A percentile compares a stretch with the other conserved stretches of the same genome.
Evolutionary conservation across 2,329 filamentous ascomycete species (phyloP).

Genomic region (Ophiocordyceps robertsii): DNA sequence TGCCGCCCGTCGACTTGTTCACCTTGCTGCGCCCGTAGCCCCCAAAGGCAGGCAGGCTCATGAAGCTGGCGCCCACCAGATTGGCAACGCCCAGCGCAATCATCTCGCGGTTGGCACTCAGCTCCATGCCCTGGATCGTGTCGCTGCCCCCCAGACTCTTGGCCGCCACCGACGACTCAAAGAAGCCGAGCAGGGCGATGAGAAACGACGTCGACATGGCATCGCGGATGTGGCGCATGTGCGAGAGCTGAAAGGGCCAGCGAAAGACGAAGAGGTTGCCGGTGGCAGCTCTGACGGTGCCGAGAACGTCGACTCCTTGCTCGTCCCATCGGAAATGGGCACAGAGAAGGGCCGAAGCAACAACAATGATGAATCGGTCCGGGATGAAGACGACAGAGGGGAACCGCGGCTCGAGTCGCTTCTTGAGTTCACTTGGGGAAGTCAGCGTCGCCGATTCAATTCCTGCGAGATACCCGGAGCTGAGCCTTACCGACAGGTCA

Average conservation of each 20-base stretch:
- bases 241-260: slow-evolving; percentile 67
- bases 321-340: slow-evolving; percentile 67
- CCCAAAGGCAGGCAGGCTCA: slow-evolving; percentile 85
- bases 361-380: slow-evolving; percentile 81
- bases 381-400: slow-evolving; percentile 78
- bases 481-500: slow-evolving; percentile 61
- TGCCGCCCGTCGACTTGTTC: slow-evolving; percentile 81
- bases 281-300: slow-evolving; percentile 60
- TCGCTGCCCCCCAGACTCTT: slow-evolving; percentile 68
- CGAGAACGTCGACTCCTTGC: slow-evolving; percentile 71
- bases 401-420: slow-evolving; percentile 63
- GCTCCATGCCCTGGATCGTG: slow-evolving; percentile 62
- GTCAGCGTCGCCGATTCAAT: not conserved
- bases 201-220: slow-evolving; percentile 86
- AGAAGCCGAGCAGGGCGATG: slow-evolving; percentile 93
- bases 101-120: slow-evolving; percentile 86
- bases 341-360: slow-evolving; percentile 68
- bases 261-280: slow-evolving; percentile 67
- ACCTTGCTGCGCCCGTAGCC: slow-evolving; percentile 95
- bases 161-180: slow-evolving; percentile 91
- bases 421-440: slow-evolving; percentile 58
- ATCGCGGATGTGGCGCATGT: slow-evolving; percentile 72
- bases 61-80: slow-evolving; percentile 81
- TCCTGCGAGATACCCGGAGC: not conserved
- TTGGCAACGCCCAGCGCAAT: slow-evolving; percentile 87